phyloP scores from a whole-genome alignment of 73 alveolate species.

The Urostyla sp. region DNA sequence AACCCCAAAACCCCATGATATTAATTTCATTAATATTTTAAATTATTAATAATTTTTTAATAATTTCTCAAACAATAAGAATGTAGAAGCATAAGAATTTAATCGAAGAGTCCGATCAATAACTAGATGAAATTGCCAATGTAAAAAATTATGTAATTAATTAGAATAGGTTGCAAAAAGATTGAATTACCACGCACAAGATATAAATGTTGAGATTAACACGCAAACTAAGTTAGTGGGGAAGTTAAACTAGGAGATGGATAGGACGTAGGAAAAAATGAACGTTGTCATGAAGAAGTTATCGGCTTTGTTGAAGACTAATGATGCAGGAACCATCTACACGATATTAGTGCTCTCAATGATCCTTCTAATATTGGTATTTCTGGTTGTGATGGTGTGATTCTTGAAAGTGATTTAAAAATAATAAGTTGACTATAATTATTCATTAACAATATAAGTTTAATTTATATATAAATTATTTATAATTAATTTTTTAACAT shows the following conservation, averaged over 20 bases:
- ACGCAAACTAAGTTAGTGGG: constrained; percentile 28
- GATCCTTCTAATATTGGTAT: constrained; percentile 18
- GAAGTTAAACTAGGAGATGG: constrained; percentile 45
- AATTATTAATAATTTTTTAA: background rate
- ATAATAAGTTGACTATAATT: background rate
- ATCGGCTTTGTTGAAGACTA: constrained; percentile 48
- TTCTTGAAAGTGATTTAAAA: background rate
- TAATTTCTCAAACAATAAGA: background rate
- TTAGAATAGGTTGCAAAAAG: constrained; percentile 33
- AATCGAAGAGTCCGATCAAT: constrained; percentile 46
- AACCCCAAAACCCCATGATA: constrained; percentile 33
- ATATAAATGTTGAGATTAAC: constrained; percentile 33
- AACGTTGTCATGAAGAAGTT: constrained; percentile 55
- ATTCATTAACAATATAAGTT: background rate
- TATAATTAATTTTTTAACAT: constrained; percentile 5
- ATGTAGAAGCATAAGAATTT: constrained; percentile 42
- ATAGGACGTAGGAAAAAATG: constrained; percentile 52
- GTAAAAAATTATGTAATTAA: background rate
- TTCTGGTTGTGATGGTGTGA: constrained; percentile 43
- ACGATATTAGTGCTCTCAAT: constrained; percentile 46
- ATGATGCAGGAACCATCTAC: constrained; percentile 50
- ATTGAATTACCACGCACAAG: constrained; percentile 56
- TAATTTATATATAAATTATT: background rate
- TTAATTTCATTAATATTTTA: background rate
- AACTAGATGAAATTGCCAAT: constrained; percentile 57